These are phyloP conservation scores for Boletus huronensis DNA, from an alignment of 768 basidiomycete species.

Conservation along the genomic window DNA sequence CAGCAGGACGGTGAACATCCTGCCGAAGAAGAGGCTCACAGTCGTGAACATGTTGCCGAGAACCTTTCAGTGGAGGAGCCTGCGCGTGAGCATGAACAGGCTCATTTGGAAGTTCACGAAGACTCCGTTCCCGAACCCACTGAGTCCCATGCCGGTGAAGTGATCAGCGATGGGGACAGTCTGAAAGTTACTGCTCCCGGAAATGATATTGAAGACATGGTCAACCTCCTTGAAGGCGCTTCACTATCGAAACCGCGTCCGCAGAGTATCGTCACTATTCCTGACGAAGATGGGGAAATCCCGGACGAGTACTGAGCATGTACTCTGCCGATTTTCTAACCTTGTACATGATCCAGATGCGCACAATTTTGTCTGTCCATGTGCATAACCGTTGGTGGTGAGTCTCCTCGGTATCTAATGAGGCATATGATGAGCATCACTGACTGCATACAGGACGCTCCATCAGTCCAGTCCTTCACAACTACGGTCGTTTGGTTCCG, in stretches of 20 bases:
- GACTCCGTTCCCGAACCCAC: constrained; percentile 3
- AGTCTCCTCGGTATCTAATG: neutral
- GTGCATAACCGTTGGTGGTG: constrained; percentile 22
- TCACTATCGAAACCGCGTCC: constrained; percentile 38
- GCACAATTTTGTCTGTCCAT: constrained; percentile 23
- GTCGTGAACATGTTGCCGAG: constrained; percentile 5
- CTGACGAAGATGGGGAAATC: constrained; percentile 55
- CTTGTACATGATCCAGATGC: constrained; percentile 23
- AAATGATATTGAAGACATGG: constrained; percentile 59
- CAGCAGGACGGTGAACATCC: constrained; percentile 4
- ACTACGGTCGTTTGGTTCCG: constrained; percentile 34
- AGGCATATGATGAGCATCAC: neutral
- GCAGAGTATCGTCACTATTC: constrained; percentile 46
- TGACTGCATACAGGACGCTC: constrained; percentile 1
- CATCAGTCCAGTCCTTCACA: constrained; percentile 24
- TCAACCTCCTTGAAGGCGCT: constrained; percentile 56
- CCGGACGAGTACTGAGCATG: constrained; percentile 46
- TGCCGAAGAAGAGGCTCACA: constrained; percentile 6
- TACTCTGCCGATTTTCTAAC: neutral
- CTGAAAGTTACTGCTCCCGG: constrained; percentile 12
- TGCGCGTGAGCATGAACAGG: constrained; percentile 6
- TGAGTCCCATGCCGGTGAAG: constrained; percentile 10
- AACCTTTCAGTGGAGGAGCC: constrained; percentile 5
- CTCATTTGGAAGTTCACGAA: constrained; percentile 7
- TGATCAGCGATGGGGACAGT: constrained; percentile 10